Percentiles rank a stretch among this genome's conserved stretches.
These are phyloP conservation scores for Hypoxylon sp. DNA, from an alignment of 2,329 filamentous ascomycete species.

Conservation along the genomic window DNA sequence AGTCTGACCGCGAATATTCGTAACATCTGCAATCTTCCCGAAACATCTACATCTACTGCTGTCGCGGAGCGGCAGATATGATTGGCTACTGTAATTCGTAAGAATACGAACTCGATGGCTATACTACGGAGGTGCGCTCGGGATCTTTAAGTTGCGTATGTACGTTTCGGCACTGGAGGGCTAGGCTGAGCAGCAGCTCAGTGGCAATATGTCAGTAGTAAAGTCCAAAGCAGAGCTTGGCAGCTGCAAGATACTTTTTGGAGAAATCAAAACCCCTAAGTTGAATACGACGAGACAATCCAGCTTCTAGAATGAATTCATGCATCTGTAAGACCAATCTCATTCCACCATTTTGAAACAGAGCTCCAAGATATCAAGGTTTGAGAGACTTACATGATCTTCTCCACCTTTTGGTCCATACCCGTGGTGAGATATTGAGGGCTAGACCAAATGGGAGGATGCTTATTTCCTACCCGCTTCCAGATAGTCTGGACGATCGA, in stretches of 20 bases:
- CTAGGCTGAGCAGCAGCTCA: slow-evolving; percentile 2
- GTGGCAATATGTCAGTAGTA: slow-evolving; percentile 8
- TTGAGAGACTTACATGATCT: background rate
- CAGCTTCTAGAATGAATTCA: background rate
- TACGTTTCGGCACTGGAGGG: slow-evolving; percentile 31
- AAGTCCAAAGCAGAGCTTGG: slow-evolving; percentile 8
- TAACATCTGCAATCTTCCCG: slow-evolving; percentile 7
- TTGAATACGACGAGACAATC: background rate
- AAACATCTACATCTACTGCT: slow-evolving; percentile 22
- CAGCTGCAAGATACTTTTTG: slow-evolving; percentile 3
- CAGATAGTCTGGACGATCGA: background rate
- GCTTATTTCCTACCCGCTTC: background rate
- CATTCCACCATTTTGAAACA: background rate
- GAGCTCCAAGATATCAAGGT: background rate
- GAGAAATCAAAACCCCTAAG: background rate
- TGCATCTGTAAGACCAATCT: background rate
- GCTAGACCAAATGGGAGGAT: background rate
- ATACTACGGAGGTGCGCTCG: slow-evolving; percentile 10
- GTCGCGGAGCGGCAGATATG: slow-evolving; percentile 14
- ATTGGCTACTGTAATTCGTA: slow-evolving; percentile 27
- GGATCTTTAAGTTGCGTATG: slow-evolving; percentile 10
- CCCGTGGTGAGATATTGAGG: background rate
- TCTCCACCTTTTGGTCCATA: background rate
- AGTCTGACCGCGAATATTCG: slow-evolving; percentile 12
- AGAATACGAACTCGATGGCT: slow-evolving; percentile 23